Evolutionary conservation across 208 protist species (phyloP).

Genomic region (Trypanosoma lewisi): DNA sequence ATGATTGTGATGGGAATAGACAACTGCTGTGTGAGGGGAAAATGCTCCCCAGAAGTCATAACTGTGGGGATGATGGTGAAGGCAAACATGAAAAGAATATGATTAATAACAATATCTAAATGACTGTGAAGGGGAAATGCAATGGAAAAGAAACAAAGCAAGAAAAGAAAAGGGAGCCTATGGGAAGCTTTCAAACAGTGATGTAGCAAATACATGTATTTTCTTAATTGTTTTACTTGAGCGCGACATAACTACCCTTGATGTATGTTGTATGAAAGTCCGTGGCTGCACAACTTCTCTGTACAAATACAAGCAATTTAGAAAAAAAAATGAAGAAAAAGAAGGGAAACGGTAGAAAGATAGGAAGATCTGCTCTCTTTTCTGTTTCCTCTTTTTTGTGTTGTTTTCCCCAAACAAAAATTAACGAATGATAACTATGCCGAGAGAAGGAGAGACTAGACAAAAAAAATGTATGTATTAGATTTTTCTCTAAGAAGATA

Average conservation of each 20-base stretch:
- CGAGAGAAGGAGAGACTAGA: too few relatives aligned
- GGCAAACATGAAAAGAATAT: too few relatives aligned
- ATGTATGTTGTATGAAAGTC: background rate
- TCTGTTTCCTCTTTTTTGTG: too few relatives aligned
- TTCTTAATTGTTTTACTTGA: too few relatives aligned
- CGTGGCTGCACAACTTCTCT: background rate
- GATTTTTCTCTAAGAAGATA: background rate
- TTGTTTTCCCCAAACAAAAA: too few relatives aligned
- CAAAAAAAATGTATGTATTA: background rate
- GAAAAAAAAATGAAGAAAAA: background rate
- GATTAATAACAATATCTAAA: background rate
- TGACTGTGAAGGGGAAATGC: background rate
- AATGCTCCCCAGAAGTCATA: too few relatives aligned
- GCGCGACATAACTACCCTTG: too few relatives aligned
- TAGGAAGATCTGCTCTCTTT: background rate
- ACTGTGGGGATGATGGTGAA: too few relatives aligned
- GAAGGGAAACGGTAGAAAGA: background rate
- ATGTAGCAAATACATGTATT: background rate
- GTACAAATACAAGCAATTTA: background rate
- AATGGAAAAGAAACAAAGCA: background rate
- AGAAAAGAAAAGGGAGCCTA: background rate
- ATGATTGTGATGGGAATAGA: too few relatives aligned
- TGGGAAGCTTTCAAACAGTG: background rate
- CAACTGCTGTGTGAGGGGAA: too few relatives aligned
- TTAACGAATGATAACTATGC: too few relatives aligned